Conservation (phyloP, 2,329 filamentous ascomycete genomes). For the Fusarium continuum region DNA sequence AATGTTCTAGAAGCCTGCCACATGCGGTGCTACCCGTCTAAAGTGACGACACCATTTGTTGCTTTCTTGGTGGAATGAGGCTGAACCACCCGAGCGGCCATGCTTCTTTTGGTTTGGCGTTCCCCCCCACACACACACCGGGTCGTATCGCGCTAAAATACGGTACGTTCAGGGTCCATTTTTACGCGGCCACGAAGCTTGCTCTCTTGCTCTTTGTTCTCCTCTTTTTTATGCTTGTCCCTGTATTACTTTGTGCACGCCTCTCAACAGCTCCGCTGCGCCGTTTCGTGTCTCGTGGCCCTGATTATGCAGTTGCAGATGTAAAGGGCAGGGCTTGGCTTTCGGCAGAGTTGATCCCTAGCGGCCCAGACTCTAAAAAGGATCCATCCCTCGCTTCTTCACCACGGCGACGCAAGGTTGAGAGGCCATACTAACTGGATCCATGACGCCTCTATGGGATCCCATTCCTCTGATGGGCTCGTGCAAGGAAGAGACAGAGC, state of each 20-base stretch:
- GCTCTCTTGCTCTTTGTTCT: slow-evolving; percentile 3
- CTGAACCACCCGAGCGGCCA: slow-evolving; percentile 32
- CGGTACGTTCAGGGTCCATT: slow-evolving; percentile 23
- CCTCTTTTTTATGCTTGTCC: not conserved
- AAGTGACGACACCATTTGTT: slow-evolving; percentile 35
- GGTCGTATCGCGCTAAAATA: slow-evolving; percentile 19
- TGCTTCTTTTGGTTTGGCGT: slow-evolving; percentile 30
- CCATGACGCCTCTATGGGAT: slow-evolving; percentile 34
- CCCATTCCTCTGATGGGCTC: slow-evolving; percentile 16
- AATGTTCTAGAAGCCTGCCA: slow-evolving; percentile 43
- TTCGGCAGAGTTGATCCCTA: slow-evolving; percentile 18
- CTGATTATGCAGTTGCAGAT: slow-evolving; percentile 18
- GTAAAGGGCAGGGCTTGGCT: slow-evolving; percentile 15
- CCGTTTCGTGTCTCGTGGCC: slow-evolving; percentile 25
- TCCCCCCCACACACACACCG: slow-evolving; percentile 28
- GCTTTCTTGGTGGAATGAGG: slow-evolving; percentile 34
- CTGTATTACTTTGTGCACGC: slow-evolving; percentile 34
- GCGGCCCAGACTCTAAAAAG: slow-evolving; percentile 15
- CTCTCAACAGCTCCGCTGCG: not conserved
- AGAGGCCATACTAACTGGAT: slow-evolving; percentile 17
- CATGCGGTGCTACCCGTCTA: slow-evolving; percentile 23
- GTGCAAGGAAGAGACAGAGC: slow-evolving; percentile 15
- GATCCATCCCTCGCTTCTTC: slow-evolving; percentile 37
- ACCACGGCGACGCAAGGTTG: slow-evolving; percentile 38
- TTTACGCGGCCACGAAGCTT: slow-evolving; percentile 13